These are phyloP conservation scores for Floccularia luteovirens DNA, from an alignment of 768 basidiomycete species.

Conservation along the genomic window DNA sequence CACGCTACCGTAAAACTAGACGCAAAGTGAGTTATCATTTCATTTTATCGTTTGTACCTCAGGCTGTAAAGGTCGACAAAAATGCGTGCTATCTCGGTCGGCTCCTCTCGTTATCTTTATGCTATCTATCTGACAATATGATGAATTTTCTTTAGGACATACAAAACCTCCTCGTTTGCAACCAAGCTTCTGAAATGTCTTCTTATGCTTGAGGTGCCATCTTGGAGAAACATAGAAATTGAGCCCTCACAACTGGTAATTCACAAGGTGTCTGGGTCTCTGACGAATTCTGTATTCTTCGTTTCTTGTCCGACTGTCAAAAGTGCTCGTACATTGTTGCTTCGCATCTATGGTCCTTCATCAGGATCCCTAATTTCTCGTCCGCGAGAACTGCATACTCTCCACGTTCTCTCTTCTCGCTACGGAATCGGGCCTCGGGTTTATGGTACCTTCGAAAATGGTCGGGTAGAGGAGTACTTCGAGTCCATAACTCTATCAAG, in stretches of 20 bases:
- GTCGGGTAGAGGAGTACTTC: constrained; percentile 94
- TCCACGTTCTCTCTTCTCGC: constrained; percentile 82
- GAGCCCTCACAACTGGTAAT: constrained; percentile 47
- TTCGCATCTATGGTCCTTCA: constrained; percentile 89
- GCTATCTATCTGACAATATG: constrained; percentile 15
- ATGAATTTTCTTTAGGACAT: constrained; percentile 43
- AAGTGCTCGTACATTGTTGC: constrained; percentile 58
- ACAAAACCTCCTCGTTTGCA: constrained; percentile 53
- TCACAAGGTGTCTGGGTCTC: constrained; percentile 79
- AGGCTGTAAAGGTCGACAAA: constrained; percentile 21
- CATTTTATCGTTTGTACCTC: background rate
- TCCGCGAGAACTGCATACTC: constrained; percentile 74
- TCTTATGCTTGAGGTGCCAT: constrained; percentile 44
- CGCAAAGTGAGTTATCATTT: constrained; percentile 53
- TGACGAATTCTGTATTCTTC: constrained; percentile 97
- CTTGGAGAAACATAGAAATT: constrained; percentile 46
- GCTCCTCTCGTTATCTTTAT: constrained; percentile 18
- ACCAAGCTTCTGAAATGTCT: constrained; percentile 48
- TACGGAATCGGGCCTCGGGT: constrained; percentile 89
- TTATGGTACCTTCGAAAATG: constrained; percentile 93
- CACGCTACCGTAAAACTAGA: constrained; percentile 51
- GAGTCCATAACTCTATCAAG: constrained; percentile 77
- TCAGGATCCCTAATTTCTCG: constrained; percentile 86
- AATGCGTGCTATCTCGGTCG: constrained; percentile 21
- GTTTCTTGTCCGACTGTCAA: constrained; percentile 61